Base-by-base conservation (phyloP, 1,139 yeast genomes). In the Yamadazyma dendronema region DNA sequence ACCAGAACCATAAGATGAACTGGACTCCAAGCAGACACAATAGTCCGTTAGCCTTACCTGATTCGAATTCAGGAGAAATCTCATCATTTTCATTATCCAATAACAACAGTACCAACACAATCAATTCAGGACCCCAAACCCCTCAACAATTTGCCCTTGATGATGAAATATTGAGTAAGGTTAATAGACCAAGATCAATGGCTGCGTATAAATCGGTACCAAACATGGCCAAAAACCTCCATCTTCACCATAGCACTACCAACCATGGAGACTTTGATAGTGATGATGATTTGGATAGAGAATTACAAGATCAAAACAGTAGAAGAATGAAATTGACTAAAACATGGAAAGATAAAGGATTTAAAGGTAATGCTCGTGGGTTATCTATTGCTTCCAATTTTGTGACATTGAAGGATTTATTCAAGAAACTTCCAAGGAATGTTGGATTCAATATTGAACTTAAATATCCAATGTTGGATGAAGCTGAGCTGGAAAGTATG, bases 381-480 rank as follows among this genome's bases (percentile, higher is more conserved):
- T 73, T 82, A 38, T 82, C 94, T 0, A 88, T 92, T 55, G 96
- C 96, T 11, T 86, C 96, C 0, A 84, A 87, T 25, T 92, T 92
- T 59, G 95, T 90, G 4, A 89, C 97, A 0, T 70, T 92, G 46
- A 84, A 79, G 50, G 96, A 90, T 48, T 73, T 89, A 36, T 88
- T 92, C 66, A 75, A 76, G 53, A 86, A 86, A 47, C 65, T 92
- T 19, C 97, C 97, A 0, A 68, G 72, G 40, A 77, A 75, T 44
- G 95, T 90, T 16, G 98, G 98, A 0, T 90, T 92, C 65, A 92
- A 92, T 55, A 88, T 92, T 45, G 98, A 92, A 59, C 80, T 95
- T 61, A 92, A 89, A 57, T 92, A 89, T 56, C 97, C 98, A 3
- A 87, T 92, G 95, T 72, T 88, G 40, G 95, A 88, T 57, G 97